Conservation (phyloP, 1,139 yeast species). For the Zygosaccharomyces pseudobailii region DNA sequence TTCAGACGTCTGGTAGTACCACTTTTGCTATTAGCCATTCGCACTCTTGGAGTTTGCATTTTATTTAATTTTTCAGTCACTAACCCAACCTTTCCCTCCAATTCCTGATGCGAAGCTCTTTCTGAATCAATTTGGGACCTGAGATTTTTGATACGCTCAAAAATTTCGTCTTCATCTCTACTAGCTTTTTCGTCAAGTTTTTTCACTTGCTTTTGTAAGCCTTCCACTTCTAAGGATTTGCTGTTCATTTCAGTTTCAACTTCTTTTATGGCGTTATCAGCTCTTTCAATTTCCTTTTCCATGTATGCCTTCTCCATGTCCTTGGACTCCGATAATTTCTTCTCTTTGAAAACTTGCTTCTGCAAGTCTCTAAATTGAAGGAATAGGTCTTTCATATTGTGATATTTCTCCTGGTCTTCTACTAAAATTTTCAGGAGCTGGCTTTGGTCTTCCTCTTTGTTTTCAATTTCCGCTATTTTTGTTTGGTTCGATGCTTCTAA, state of each 20-base stretch:
- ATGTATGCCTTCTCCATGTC: conserved; percentile 60
- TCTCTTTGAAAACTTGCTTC: conserved; percentile 39
- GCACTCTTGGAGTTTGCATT: conserved; percentile 24
- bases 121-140: conserved; percentile 31
- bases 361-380: conserved; percentile 41
- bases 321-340: conserved; percentile 38
- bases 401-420: conserved; percentile 25
- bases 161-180: conserved; percentile 30
- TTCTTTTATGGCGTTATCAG: conserved; percentile 51
- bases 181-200: conserved; percentile 13
- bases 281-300: conserved; percentile 58
- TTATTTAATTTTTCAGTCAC: conserved; percentile 18
- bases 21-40: conserved; percentile 13
- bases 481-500: conserved; percentile 36
- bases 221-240: conserved; percentile 35
- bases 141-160: conserved; percentile 28
- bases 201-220: conserved; percentile 19
- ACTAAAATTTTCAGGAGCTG: conserved; percentile 28
- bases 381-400: conserved; percentile 23
- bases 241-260: conserved; percentile 42
- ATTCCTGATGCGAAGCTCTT: conserved; percentile 12
- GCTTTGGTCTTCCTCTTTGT: conserved; percentile 36
- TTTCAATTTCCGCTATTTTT: conserved; percentile 39
- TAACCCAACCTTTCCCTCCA: conserved; percentile 17
- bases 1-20: conserved; percentile 10